phyloP scores from a whole-genome alignment of 1,284 basidiomycete genomes.

The Paramarasmius palmivorus region DNA sequence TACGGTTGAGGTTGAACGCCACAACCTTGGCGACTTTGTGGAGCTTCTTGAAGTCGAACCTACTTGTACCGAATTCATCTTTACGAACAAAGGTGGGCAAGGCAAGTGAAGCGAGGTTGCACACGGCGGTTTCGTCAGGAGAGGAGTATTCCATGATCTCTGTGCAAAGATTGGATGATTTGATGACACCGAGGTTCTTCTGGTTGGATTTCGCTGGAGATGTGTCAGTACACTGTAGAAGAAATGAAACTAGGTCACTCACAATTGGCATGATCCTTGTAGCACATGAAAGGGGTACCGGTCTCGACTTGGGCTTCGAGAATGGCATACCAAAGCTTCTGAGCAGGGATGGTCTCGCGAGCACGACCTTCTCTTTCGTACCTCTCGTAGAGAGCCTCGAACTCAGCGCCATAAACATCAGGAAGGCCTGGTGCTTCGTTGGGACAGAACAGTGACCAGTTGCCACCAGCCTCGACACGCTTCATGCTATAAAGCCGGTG shows the following conservation, averaged over 20 bases:
- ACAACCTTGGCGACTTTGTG: constrained; percentile 95
- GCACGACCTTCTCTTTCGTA: constrained; percentile 94
- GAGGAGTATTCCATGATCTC: constrained; percentile 99
- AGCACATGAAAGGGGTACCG: constrained; percentile 97
- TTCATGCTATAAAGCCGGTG: constrained; percentile 71
- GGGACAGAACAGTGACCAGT: constrained; percentile 99
- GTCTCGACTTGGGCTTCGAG: constrained; percentile 98
- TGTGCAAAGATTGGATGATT: constrained; percentile 98
- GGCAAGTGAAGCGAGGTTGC: constrained; percentile 97
- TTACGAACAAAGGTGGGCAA: constrained; percentile 85
- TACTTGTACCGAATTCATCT: constrained; percentile 68
- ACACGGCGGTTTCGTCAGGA: constrained; percentile 98
- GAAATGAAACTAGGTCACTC: constrained; percentile 25
- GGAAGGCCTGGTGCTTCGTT: constrained; percentile 92
- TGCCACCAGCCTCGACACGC: constrained; percentile 82
- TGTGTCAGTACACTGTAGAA: constrained; percentile 10
- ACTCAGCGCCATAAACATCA: constrained; percentile 92
- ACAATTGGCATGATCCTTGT: constrained; percentile 92
- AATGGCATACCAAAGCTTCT: constrained; percentile 99
- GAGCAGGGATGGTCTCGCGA: constrained; percentile 88
- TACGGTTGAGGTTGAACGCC: constrained; percentile 90
- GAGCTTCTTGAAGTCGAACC: constrained; percentile 93
- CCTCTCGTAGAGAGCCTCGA: constrained; percentile 85
- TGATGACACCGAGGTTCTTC: constrained; percentile 98
- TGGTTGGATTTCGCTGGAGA: constrained; percentile 91